These are phyloP conservation scores for Melampsora larici-populina DNA, from an alignment of 1,284 basidiomycete species.

Conservation along the genomic window DNA sequence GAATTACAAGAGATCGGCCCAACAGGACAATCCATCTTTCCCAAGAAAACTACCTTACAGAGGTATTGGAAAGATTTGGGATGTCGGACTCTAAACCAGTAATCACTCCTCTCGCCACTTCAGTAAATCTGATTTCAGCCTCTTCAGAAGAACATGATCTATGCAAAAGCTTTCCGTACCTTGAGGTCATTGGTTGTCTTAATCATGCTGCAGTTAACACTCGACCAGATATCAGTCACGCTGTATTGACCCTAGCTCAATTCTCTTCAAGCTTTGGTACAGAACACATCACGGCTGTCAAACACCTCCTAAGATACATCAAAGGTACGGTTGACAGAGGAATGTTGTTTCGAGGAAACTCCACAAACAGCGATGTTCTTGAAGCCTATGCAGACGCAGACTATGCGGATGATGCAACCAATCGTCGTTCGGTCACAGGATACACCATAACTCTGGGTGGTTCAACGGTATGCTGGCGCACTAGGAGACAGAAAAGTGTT, in stretches of 20 bases:
- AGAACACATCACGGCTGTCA: not conserved
- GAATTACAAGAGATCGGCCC: not conserved
- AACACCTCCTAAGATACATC: not conserved
- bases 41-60: not conserved
- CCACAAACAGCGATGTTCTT: too few relatives aligned
- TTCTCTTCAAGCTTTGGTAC: not conserved
- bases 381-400: not conserved
- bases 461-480: not conserved
- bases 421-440: not conserved
- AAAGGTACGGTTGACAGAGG: not conserved
- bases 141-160: not conserved
- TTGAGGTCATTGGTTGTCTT: not conserved
- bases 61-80: not conserved
- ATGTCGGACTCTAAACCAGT: not conserved
- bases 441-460: not conserved
- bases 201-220: not conserved
- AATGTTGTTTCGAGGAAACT: not conserved
- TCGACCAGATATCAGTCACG: not conserved
- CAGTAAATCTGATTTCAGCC: not conserved
- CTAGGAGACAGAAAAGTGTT: not conserved
- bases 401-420: not conserved
- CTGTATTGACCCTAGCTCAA: not conserved
- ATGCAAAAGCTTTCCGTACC: not conserved
- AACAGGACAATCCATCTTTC: too few relatives aligned
- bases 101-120: not conserved